Base-by-base conservation (phyloP, 129 eudicot genomes). In the Deinandra increscens region DNA sequence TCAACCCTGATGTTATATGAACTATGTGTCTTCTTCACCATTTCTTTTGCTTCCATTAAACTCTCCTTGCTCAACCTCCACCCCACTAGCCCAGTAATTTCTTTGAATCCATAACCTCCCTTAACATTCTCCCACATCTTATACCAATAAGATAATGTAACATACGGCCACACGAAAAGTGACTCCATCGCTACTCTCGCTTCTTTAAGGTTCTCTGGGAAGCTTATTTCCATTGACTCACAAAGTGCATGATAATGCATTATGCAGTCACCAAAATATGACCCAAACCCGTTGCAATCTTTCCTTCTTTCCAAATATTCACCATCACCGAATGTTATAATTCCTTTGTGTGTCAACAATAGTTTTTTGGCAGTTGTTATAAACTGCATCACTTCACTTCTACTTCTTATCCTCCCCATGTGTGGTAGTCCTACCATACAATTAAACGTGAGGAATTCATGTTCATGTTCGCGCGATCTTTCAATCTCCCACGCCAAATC, bases 101-200 rank as follows among this genome's bases (percentile, higher is more conserved):
- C 62, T 48, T 44, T 36, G n/a, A 64, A 48, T 39, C 13, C 68
- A 22, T 3, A 23, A 3, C 50, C 68, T 55, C 68, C 65, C 20
- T 26, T 66, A 4, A 23, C n/a, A 44, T 81, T 74, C 31, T 70
- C 79, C 96, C 96, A 88, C 50, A 77, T 79, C 33, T 71, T 72
- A 11, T 44, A 63, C 89, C 89, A 88, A 26, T 79, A 54, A 19
- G 34, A 42, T 18, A 78, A 68, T 61, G 82, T 74, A 22, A 85
- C 76, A 34, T 72, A 72, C 0, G 96, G 91, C 9, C 81, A 78
- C 65, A 85, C 63, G 42, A 88, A 88, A 26, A 85, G 85, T 2
- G 72, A 61, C 58, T 85, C 96, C 87, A 85, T 64, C 49, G 91
- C 81, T 20, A 65, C 64, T 74, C 96, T 85, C 29, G 91, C 96